phyloP scores from a whole-genome alignment of 371 early-diverging fungal genomes.

The Rhizopus sp. region DNA sequence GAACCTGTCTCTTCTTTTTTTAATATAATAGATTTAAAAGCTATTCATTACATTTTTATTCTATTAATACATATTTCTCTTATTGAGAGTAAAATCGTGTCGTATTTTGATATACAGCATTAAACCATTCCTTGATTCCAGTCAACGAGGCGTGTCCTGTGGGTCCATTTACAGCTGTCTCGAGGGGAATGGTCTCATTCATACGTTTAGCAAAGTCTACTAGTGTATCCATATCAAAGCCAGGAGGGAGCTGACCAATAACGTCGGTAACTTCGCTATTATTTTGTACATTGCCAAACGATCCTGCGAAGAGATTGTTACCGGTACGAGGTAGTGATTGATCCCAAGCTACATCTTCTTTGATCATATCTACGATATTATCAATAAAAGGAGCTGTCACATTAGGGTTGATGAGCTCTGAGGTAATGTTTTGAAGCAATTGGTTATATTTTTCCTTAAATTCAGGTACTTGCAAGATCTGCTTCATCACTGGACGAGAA shows the following conservation, averaged over 20 bases:
- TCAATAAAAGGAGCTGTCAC: slow-evolving; percentile 26
- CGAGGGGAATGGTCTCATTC: slow-evolving; percentile 2
- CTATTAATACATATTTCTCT: not conserved
- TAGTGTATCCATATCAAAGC: not conserved
- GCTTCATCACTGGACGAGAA: slow-evolving; percentile 21
- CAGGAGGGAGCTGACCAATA: not conserved
- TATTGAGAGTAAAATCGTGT: not conserved
- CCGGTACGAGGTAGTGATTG: slow-evolving; percentile 20
- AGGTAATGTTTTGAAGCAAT: slow-evolving; percentile 19
- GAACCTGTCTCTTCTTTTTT: not conserved
- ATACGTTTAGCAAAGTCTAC: slow-evolving; percentile 7
- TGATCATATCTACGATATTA: slow-evolving; percentile 23
- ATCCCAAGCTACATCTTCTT: slow-evolving; percentile 47
- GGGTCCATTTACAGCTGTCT: slow-evolving; percentile 20
- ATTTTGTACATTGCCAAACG: slow-evolving; percentile 5
- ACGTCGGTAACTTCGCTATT: not conserved
- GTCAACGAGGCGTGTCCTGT: slow-evolving; percentile 21
- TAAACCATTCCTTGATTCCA: slow-evolving; percentile 21
- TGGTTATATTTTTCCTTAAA: slow-evolving; percentile 29
- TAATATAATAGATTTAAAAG: too few relatives aligned
- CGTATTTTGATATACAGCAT: not conserved
- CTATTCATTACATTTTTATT: too few relatives aligned
- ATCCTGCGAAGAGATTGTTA: not conserved
- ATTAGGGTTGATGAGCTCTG: slow-evolving; percentile 24
- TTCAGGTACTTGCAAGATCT: slow-evolving; percentile 22